Base-by-base conservation (phyloP, 1,284 basidiomycete genomes). In the Puccinia polysora region DNA sequence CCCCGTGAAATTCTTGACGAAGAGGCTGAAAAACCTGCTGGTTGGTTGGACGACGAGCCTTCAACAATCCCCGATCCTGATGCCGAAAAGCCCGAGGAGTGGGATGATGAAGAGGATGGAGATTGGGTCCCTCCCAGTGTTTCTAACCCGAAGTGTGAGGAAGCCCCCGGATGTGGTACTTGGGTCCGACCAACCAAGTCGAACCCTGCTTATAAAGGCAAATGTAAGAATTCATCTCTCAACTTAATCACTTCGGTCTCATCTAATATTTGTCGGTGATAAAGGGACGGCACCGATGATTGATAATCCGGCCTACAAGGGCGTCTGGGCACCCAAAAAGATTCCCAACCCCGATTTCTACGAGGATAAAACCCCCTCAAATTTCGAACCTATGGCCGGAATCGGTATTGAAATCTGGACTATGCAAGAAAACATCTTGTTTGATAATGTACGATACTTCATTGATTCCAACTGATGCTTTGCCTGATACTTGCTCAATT, bases 91-190 rank as follows among this genome's bases (percentile, higher is more conserved):
- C 96, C 96, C 34, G 95, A 97, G 80, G 96, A 99, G 82, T 99
- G 96, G 96, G 94, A 97, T 79, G 90, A 98, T 77, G 96, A 97
- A 81, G 95, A 98, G 81, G 95, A 98, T 78, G 96, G 96, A 81
- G 95, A 97, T 79, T 99, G 93, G 92, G 86, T 97, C 74, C 86
- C 93, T 12, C 93, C 95, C 32, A 86, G 86, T 74, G 84, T 73
- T 23, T 20, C 73, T 75, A 97, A 97, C 85, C 90, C 93, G 77
- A 89, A 88, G 80, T 97, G 94, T 79, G 84, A 87, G 75, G 88
- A 88, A 73, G 92, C 87, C 73, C 86, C 92, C 76, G 96, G 96
- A 55, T 99, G 96, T 78, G 96, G 96, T 79, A 86, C 88, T 80
- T 81, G 80, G 80, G 87, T 87, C 1, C 74, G 76, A 12, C 78